Percentiles rank a stretch among this genome's conserved stretches.
Conservation (phyloP, 257 asterid genomes). For the Nicotiana sylvestris region DNA sequence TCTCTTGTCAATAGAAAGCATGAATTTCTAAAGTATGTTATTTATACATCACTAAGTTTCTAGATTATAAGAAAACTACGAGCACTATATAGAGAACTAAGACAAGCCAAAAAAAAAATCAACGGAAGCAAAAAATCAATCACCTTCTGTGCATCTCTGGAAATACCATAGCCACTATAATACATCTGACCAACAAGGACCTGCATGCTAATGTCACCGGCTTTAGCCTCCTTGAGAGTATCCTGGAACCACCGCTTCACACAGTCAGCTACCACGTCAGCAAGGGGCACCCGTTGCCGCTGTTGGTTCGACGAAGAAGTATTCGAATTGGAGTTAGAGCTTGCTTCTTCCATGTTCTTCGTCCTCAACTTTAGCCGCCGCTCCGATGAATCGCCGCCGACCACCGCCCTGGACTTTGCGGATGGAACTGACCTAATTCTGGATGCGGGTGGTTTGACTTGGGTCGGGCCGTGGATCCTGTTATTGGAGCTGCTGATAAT, state of each 20-base stretch:
- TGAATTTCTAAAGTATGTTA: background rate
- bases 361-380: conserved; percentile 12
- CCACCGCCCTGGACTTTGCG: conserved; percentile 19
- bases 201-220: conserved; percentile 82
- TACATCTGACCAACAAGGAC: conserved; percentile 99
- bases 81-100: background rate
- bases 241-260: conserved; percentile 88
- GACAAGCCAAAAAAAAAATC: background rate
- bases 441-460: conserved; percentile 43
- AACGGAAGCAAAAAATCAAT: conserved; percentile 2
- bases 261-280: conserved; percentile 87
- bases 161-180: conserved; percentile 75
- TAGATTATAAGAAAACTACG: background rate
- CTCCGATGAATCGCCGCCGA: conserved; percentile 12
- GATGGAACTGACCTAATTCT: conserved; percentile 26
- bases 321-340: conserved; percentile 17
- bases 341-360: conserved; percentile 53
- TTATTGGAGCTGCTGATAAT: conserved; percentile 36
- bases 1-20: background rate
- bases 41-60: conserved; percentile 3
- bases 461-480: conserved; percentile 38
- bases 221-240: conserved; percentile 84
- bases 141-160: conserved; percentile 64
- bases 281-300: conserved; percentile 50
- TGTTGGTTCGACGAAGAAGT: conserved; percentile 29